Conservation (phyloP, 495 filamentous ascomycete species). For the Xylaria sp. region DNA sequence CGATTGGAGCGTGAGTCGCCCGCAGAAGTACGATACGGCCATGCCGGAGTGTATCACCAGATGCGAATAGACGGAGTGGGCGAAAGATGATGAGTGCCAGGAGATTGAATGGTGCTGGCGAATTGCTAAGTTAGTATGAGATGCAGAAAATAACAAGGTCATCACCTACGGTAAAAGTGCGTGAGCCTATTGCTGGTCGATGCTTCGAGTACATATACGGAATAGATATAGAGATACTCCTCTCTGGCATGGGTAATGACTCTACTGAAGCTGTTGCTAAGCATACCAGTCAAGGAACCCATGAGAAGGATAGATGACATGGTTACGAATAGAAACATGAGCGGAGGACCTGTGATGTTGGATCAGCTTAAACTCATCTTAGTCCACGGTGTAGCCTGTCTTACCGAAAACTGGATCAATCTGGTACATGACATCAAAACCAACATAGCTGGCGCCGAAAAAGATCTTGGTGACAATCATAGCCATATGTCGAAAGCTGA, state of each 20-base stretch:
- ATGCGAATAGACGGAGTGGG: constrained; percentile 78
- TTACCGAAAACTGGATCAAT: constrained; percentile 55
- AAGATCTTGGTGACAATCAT: constrained; percentile 89
- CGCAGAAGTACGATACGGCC: constrained; percentile 82
- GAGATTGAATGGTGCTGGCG: constrained; percentile 68
- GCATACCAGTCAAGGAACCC: constrained; percentile 87
- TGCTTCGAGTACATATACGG: constrained; percentile 78
- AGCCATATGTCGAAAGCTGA: constrained; percentile 77
- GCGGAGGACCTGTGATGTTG: constrained; percentile 62
- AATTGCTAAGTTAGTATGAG: constrained; percentile 35
- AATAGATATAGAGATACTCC: constrained; percentile 85
- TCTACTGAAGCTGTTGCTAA: constrained; percentile 87
- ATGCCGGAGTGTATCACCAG: constrained; percentile 69
- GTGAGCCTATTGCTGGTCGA: constrained; percentile 80
- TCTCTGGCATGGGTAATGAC: constrained; percentile 75
- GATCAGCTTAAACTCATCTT: constrained; percentile 50
- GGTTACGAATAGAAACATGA: constrained; percentile 83
- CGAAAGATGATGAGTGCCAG: constrained; percentile 83
- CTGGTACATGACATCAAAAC: constrained; percentile 68
- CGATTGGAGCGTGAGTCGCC: constrained; percentile 62
- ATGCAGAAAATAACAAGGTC: constrained; percentile 32
- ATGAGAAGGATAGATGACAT: constrained; percentile 92
- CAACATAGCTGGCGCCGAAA: constrained; percentile 76
- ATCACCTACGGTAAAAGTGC: constrained; percentile 70
- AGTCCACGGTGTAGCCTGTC: constrained; percentile 19